Percentiles rank a stretch among this genome's conserved stretches.
phyloP scores from a whole-genome alignment of 2,329 filamentous ascomycete species.

The Alternaria novae-zelandiae region DNA sequence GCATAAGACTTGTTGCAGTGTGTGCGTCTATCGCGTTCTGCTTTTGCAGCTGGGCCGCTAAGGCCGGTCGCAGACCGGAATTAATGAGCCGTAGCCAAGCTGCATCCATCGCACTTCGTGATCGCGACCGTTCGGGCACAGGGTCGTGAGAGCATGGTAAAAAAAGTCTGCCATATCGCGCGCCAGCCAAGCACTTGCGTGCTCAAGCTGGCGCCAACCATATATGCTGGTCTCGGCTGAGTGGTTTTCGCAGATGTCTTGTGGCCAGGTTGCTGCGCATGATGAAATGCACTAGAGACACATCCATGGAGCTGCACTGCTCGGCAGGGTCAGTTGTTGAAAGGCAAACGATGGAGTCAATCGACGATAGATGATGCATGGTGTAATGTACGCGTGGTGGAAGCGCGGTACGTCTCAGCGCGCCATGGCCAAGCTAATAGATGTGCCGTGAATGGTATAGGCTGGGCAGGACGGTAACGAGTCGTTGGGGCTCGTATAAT shows the following conservation, averaged over 20 bases:
- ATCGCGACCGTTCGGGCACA: slow-evolving; percentile 2
- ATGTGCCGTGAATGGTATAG: slow-evolving; percentile 39
- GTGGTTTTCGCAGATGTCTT: slow-evolving; percentile 13
- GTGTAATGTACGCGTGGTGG: slow-evolving; percentile 37
- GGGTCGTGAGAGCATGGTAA: slow-evolving; percentile 3
- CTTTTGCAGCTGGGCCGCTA: slow-evolving; percentile 7
- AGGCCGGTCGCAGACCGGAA: slow-evolving; percentile 7
- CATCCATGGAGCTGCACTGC: slow-evolving; percentile 20
- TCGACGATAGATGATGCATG: slow-evolving; percentile 29
- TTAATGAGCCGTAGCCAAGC: slow-evolving; percentile 11
- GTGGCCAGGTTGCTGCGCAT: slow-evolving; percentile 24
- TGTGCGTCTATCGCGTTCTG: slow-evolving; percentile 16
- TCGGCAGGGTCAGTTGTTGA: slow-evolving; percentile 30
- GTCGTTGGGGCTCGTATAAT: slow-evolving; percentile 30
- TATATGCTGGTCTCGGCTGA: slow-evolving; percentile 14
- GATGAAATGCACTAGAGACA: slow-evolving; percentile 26
- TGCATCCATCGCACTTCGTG: slow-evolving; percentile 2
- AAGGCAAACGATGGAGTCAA: slow-evolving; percentile 31
- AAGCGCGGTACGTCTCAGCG: slow-evolving; percentile 46
- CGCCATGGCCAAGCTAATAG: slow-evolving; percentile 39
- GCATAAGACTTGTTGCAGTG: slow-evolving; percentile 12
- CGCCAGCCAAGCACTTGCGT: slow-evolving; percentile 19
- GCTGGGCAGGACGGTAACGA: slow-evolving; percentile 21
- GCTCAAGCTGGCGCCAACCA: slow-evolving; percentile 18
- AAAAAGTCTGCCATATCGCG: slow-evolving; percentile 9